Conservation (phyloP, 805 yeast species). For the Wickerhamiella azyma region DNA sequence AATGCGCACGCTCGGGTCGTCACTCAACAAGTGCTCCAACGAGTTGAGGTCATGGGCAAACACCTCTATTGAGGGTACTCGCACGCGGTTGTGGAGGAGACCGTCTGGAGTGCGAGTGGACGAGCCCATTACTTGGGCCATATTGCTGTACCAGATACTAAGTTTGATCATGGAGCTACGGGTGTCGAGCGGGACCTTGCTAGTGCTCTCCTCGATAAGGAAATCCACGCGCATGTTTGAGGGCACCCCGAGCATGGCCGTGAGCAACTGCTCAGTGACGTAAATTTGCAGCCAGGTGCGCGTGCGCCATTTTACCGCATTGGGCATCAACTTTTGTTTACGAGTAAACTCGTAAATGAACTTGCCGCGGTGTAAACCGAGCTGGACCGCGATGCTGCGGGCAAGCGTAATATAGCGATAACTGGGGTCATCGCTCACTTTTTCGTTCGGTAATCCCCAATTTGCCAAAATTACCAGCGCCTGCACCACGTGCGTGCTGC, state of each 20-base stretch:
- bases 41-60: conserved; percentile 67
- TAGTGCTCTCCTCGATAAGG: conserved; percentile 61
- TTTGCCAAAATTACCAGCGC: conserved; percentile 70
- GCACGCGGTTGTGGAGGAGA: conserved; percentile 63
- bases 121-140: conserved; percentile 76
- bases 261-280: conserved; percentile 83
- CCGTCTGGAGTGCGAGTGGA: conserved; percentile 82
- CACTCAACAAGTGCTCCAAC: conserved; percentile 48
- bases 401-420: conserved; percentile 82
- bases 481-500: conserved; percentile 87
- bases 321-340: conserved; percentile 75
- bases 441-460: conserved; percentile 91
- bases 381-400: conserved; percentile 65
- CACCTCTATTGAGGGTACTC: conserved; percentile 68
- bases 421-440: conserved; percentile 82
- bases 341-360: conserved; percentile 83
- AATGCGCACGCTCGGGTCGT: conserved; percentile 57
- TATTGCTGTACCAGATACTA: conserved; percentile 70
- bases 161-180: conserved; percentile 45
- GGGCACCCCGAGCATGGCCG: conserved; percentile 75
- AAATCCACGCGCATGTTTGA: conserved; percentile 76
- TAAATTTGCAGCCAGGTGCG: conserved; percentile 83
- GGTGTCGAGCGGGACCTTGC: conserved; percentile 15
- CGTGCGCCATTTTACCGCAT: conserved; percentile 90
- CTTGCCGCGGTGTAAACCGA: conserved; percentile 84